Percentiles rank a stretch among this genome's conserved stretches.
Conservation (phyloP, 331 rosid genomes). For the Rhamnella rubrinervis region DNA sequence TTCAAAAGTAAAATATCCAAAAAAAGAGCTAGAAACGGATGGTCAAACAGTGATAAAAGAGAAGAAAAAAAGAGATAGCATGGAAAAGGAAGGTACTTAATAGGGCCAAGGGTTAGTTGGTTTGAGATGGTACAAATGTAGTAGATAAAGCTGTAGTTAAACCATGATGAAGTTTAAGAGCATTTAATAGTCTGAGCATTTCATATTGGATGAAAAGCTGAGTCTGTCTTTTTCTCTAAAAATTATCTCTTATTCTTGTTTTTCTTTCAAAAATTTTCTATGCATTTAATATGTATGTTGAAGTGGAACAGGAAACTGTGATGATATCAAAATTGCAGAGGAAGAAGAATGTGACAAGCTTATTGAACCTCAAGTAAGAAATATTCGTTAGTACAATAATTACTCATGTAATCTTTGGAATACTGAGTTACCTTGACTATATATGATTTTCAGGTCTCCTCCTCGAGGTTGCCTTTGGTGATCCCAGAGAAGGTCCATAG, state of each 20-base stretch:
- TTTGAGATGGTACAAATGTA: background rate
- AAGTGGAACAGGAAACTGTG: slow-evolving; percentile 43
- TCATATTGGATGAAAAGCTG: background rate
- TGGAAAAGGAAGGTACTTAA: slow-evolving; percentile 45
- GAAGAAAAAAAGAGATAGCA: slow-evolving; percentile 36
- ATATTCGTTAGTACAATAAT: slow-evolving; percentile 6
- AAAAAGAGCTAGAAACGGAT: slow-evolving; percentile 35
- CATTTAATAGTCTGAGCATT: background rate
- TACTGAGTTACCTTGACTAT: slow-evolving; percentile 11
- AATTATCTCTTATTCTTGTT: slow-evolving; percentile 12
- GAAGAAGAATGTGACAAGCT: slow-evolving; percentile 63
- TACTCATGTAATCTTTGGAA: slow-evolving; percentile 11
- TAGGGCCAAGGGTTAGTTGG: slow-evolving; percentile 10
- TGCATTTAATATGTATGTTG: slow-evolving; percentile 22
- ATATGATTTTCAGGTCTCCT: slow-evolving; percentile 60
- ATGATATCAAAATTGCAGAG: slow-evolving; percentile 44
- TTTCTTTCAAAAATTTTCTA: slow-evolving; percentile 2
- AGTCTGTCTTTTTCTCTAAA: background rate
- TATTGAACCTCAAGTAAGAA: slow-evolving; percentile 58
- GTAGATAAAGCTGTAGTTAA: background rate
- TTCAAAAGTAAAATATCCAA: slow-evolving; percentile 39
- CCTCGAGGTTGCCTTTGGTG: slow-evolving; percentile 77
- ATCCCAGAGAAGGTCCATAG: slow-evolving; percentile 87
- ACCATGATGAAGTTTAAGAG: slow-evolving; percentile 7
- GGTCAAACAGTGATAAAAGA: slow-evolving; percentile 36